Conservation (phyloP, 1,284 basidiomycete genomes). For the Taiwanofungus camphoratus region DNA sequence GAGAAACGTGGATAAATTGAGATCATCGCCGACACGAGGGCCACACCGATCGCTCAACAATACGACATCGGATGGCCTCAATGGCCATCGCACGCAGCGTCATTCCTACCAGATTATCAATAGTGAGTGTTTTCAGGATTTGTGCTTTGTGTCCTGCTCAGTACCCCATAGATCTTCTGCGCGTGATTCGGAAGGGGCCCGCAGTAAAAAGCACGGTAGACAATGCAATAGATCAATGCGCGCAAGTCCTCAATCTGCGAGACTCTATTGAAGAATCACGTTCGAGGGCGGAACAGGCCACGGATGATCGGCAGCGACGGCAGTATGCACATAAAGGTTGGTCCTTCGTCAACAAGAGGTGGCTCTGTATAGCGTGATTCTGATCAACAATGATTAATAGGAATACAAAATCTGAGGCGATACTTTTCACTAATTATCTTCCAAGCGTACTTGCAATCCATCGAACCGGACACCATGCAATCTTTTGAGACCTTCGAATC, state of each 20-base stretch:
- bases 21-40: slow-evolving; percentile 29
- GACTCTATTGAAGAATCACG: slow-evolving; percentile 87
- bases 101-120: slow-evolving; percentile 79
- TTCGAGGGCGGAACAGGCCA: slow-evolving; percentile 68
- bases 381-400: slow-evolving; percentile 31
- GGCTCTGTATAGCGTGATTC: slow-evolving; percentile 2
- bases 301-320: slow-evolving; percentile 66
- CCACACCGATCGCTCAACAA: slow-evolving; percentile 35
- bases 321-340: slow-evolving; percentile 66
- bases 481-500: slow-evolving; percentile 76
- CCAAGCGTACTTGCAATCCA: slow-evolving; percentile 89
- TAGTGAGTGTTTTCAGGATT: slow-evolving; percentile 41
- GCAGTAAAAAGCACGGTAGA: slow-evolving; percentile 88
- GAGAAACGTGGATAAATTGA: slow-evolving; percentile 29
- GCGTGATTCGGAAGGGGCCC: slow-evolving; percentile 89
- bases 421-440: slow-evolving; percentile 94
- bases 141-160: not conserved
- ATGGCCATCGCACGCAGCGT: slow-evolving; percentile 31
- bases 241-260: slow-evolving; percentile 79
- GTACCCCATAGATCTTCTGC: slow-evolving; percentile 64
- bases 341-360: slow-evolving; percentile 8
- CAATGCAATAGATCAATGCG: slow-evolving; percentile 86
- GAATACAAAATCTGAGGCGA: slow-evolving; percentile 74
- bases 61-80: slow-evolving; percentile 24
- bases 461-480: slow-evolving; percentile 74